Evolutionary conservation across 495 filamentous ascomycete species (phyloP).

Genomic region (Lophiostoma macrostomum): DNA sequence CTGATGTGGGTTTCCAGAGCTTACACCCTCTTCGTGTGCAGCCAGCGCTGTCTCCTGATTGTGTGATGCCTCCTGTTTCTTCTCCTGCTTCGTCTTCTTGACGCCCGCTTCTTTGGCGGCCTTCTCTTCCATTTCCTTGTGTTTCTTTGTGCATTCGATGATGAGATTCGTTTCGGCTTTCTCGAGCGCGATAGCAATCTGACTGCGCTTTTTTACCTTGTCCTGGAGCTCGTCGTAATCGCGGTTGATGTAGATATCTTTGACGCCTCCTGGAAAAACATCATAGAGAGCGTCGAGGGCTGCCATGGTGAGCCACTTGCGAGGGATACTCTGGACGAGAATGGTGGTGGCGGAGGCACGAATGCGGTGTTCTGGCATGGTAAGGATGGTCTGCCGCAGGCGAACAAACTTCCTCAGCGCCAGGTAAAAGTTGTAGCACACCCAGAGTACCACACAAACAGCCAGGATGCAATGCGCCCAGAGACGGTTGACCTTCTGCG

Average conservation of each 20-base stretch:
- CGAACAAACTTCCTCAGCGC: constrained; percentile 91
- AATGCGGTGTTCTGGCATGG: constrained; percentile 90
- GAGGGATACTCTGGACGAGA: constrained; percentile 82
- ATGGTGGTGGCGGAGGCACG: constrained; percentile 96
- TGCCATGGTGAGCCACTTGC: constrained; percentile 79
- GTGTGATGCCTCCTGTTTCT: constrained; percentile 34
- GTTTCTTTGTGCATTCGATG: constrained; percentile 68
- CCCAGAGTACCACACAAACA: constrained; percentile 73
- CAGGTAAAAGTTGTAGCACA: constrained; percentile 82
- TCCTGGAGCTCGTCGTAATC: constrained; percentile 83
- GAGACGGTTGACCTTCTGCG: constrained; percentile 63
- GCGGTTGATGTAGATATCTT: constrained; percentile 95
- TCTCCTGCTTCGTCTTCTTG: constrained; percentile 53
- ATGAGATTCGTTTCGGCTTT: constrained; percentile 82
- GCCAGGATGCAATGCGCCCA: constrained; percentile 89
- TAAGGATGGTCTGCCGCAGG: constrained; percentile 88
- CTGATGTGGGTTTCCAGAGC: constrained; percentile 79
- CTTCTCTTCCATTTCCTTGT: constrained; percentile 62
- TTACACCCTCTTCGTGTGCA: constrained; percentile 68
- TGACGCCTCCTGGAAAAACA: constrained; percentile 91
- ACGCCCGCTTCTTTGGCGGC: constrained; percentile 56
- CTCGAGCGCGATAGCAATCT: constrained; percentile 71
- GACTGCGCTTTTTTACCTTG: constrained; percentile 75
- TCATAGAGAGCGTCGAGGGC: constrained; percentile 85
- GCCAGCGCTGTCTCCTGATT: constrained; percentile 56